Base-by-base conservation (phyloP, 495 filamentous ascomycete genomes). In the Podospora australis region DNA sequence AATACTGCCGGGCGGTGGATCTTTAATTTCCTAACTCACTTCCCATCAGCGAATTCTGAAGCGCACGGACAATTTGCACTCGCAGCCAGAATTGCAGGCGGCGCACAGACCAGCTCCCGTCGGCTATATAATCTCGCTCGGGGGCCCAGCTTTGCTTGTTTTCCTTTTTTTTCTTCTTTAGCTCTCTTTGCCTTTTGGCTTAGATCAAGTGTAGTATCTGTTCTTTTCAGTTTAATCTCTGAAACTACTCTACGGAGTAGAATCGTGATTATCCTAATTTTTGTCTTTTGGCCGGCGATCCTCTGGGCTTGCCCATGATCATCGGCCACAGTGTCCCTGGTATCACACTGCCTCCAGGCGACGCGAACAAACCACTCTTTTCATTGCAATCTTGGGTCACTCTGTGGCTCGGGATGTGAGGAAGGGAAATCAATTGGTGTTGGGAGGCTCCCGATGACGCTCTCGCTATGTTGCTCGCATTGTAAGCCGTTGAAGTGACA, bases 181-280 rank as follows among this genome's bases (percentile, higher is more conserved):
- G 59, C 60, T 63, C 60, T 63, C 60, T 63, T 65, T 63, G 60
- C 80, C 81, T 81, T 80, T 82, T 84, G 82, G 82, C 82, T 86
- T 84, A 92, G 87, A 91, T 92, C 88, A 91, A 90, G 88, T 92
- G 87, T 92, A 91, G 87, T 92, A 95, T 92, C 88, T 94, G 88
- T 94, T 94, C 88, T 94, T 90, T 90, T 90, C 84, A 91, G 86
- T 90, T 88, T 90, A 89, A 90, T 80, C 74, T 78, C 77, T 81
- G 76, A 78, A 78, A 79, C 66, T 69, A 60, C 59, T 65, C 81
- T 79, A 84, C 70, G 73, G 80, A 74, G 74, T 73, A 78, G 77
- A 84, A 78, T 79, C 75, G 75, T 82, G 82, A 87, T 90, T 90
- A 87, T 79, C 78, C 82, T 77, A 74, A 87, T 90, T 87, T 88